phyloP scores from a whole-genome alignment of 345 rosid genomes.

The Leavenworthia alabamica region DNA sequence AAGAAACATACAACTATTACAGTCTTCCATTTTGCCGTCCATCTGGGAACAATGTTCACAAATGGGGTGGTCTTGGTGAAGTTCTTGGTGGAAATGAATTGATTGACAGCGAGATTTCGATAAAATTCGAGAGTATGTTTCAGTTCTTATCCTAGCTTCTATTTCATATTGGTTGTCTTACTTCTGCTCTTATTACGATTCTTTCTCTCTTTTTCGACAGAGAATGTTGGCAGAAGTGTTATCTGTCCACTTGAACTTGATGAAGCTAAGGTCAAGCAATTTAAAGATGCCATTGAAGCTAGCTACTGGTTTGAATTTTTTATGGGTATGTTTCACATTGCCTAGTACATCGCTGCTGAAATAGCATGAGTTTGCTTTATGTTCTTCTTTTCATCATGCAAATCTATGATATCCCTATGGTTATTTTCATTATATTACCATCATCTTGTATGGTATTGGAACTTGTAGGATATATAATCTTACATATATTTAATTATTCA shows the following conservation, averaged over 20 bases:
- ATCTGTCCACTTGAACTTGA: constrained; percentile 64
- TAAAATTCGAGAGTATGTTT: constrained; percentile 75
- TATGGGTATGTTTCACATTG: constrained; percentile 39
- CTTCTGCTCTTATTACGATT: neutral
- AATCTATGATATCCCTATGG: neutral
- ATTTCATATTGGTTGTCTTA: too few relatives aligned
- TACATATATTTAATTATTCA: neutral
- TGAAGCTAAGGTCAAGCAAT: constrained; percentile 61
- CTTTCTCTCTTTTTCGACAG: constrained; percentile 36
- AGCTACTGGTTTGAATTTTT: constrained; percentile 93
- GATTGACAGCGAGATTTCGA: constrained; percentile 78
- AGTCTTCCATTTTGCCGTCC: constrained; percentile 93
- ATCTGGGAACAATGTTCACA: constrained; percentile 59
- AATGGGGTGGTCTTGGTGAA: constrained; percentile 99
- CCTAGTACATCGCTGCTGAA: neutral
- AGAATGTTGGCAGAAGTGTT: constrained; percentile 47
- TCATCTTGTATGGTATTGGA: neutral
- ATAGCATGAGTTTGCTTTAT: neutral
- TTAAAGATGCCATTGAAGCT: constrained; percentile 85
- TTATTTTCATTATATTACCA: neutral
- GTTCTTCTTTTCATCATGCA: neutral
- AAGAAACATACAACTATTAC: constrained; percentile 97
- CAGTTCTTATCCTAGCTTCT: neutral
- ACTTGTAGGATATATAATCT: neutral
- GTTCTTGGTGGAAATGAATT: constrained; percentile 99